Conservation (phyloP, 768 basidiomycete species). For the Lentinus brumalis region DNA sequence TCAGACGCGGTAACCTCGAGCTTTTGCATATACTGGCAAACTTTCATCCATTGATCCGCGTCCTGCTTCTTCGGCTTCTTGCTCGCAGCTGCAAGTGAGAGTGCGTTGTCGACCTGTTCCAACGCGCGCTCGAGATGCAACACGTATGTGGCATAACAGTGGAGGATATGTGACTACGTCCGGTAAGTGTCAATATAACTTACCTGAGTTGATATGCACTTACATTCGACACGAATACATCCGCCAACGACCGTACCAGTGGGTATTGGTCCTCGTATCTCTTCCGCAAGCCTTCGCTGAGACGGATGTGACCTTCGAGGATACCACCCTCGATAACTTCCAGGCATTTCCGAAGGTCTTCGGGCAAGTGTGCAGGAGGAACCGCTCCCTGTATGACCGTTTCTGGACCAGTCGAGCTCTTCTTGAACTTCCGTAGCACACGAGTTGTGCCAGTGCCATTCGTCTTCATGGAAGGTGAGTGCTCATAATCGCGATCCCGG, state of each 20-base stretch:
- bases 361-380: conserved; percentile 80
- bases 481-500: conserved; percentile 41
- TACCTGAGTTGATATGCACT: conserved; percentile 33
- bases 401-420: conserved; percentile 51
- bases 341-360: conserved; percentile 82
- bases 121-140: conserved; percentile 92
- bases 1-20: conserved; percentile 81
- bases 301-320: conserved; percentile 83
- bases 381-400: conserved; percentile 52
- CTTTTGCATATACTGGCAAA: conserved; percentile 70
- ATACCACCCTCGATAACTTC: conserved; percentile 87
- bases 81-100: conserved; percentile 58
- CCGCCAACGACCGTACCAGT: conserved; percentile 87
- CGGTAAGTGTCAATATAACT: conserved; percentile 23
- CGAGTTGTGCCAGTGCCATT: conserved; percentile 34
- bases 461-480: conserved; percentile 41
- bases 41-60: conserved; percentile 73
- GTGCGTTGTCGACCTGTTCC: conserved; percentile 80
- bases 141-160: conserved; percentile 92
- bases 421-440: conserved; percentile 70
- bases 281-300: conserved; percentile 83
- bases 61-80: conserved; percentile 87
- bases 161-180: conserved; percentile 83
- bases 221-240: conserved; percentile 95
- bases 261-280: conserved; percentile 97